Percentiles rank a stretch among this genome's conserved stretches.
These are phyloP conservation scores for Brettanomyces anomalus DNA, from an alignment of 805 yeast species.

Conservation along the genomic window DNA sequence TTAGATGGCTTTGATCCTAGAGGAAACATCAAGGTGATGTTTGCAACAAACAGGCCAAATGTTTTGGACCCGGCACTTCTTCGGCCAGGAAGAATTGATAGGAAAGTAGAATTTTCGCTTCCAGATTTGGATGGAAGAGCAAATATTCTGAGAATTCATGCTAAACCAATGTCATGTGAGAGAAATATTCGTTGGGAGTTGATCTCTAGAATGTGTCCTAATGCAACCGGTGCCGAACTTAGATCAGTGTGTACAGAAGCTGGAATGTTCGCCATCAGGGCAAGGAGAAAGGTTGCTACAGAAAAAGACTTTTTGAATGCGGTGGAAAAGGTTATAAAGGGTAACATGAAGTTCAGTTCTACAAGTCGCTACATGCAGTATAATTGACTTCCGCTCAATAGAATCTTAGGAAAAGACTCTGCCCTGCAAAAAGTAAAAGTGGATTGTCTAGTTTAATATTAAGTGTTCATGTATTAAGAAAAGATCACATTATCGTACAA, in stretches of 20 bases:
- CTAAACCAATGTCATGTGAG: conserved; percentile 96
- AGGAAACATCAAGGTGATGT: conserved; percentile 98
- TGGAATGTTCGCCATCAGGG: conserved; percentile 98
- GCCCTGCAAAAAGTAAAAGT: background rate
- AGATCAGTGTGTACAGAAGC: conserved; percentile 99
- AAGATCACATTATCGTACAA: background rate
- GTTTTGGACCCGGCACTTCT: conserved; percentile 95
- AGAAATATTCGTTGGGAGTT: conserved; percentile 98
- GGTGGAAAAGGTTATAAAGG: conserved; percentile 97
- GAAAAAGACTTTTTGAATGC: conserved; percentile 97
- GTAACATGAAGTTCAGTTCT: conserved; percentile 94
- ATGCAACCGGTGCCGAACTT: conserved; percentile 97
- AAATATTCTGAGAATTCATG: conserved; percentile 92
- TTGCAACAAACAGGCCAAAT: conserved; percentile 97
- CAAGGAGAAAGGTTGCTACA: conserved; percentile 95
- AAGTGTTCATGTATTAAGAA: background rate
- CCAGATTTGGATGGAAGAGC: conserved; percentile 98
- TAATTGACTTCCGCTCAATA: conserved; percentile 37
- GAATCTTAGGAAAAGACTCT: background rate
- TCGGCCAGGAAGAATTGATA: conserved; percentile 98
- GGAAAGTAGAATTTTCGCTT: conserved; percentile 93
- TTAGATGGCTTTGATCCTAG: conserved; percentile 98
- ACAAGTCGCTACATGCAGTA: conserved; percentile 99
- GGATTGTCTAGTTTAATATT: background rate
- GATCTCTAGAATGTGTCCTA: conserved; percentile 94